Percentiles rank a stretch among this genome's conserved stretches.
Conservation (phyloP, 371 early-diverging fungal species). For the Rhizopus stolonifer region DNA sequence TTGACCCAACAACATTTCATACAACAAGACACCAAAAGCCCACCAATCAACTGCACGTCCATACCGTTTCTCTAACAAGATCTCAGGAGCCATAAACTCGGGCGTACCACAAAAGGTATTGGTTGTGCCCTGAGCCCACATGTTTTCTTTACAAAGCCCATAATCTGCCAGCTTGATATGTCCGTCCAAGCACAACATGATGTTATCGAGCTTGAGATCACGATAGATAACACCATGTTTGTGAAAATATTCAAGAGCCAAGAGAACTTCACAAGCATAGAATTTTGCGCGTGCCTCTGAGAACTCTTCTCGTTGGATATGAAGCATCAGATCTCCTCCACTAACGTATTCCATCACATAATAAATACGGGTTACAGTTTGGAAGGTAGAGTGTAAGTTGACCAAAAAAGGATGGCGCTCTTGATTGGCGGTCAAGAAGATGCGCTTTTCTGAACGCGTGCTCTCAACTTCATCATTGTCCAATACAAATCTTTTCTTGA, state of each 20-base stretch:
- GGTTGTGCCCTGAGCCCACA: conserved; percentile 79
- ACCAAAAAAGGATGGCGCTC: conserved; percentile 97
- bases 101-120: conserved; percentile 97
- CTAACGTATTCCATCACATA: conserved; percentile 99
- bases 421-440: conserved; percentile 84
- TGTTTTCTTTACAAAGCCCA: conserved; percentile 96
- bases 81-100: conserved; percentile 99
- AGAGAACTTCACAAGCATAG: conserved; percentile 94
- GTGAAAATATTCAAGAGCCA: conserved; percentile 96
- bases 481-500: conserved; percentile 94
- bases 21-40: conserved; percentile 98
- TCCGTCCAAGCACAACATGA: conserved; percentile 88
- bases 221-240: conserved; percentile 92
- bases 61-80: conserved; percentile 89
- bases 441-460: conserved; percentile 89
- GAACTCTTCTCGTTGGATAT: conserved; percentile 86
- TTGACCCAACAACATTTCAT: conserved; percentile 94
- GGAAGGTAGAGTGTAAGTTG: conserved; percentile 93
- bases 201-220: conserved; percentile 98
- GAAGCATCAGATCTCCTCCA: conserved; percentile 99
- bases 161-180: conserved; percentile 99
- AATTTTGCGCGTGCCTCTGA: conserved; percentile 90
- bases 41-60: conserved; percentile 98
- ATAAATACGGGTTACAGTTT: conserved; percentile 89
- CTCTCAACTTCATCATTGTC: conserved; percentile 91